Evolutionary conservation across 176 grass and related monocot species (phyloP).

Genomic region (Rhynchospora breviuscula): DNA sequence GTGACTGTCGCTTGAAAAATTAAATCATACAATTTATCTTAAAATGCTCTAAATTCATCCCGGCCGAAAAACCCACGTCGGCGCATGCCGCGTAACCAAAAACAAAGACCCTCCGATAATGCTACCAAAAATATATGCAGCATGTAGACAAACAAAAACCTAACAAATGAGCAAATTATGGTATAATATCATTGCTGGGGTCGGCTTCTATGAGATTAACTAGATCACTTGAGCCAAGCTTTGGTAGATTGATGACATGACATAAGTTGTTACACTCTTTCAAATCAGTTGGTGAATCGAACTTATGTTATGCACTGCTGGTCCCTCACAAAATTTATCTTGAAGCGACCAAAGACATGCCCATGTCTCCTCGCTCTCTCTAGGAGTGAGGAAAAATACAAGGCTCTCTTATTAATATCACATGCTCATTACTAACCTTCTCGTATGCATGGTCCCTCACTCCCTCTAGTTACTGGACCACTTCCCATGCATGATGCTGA

Average conservation of each 20-base stretch:
- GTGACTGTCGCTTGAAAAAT: too few relatives aligned
- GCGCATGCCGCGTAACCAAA: too few relatives aligned
- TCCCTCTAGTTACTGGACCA: conserved; percentile 30
- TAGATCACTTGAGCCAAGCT: neutral
- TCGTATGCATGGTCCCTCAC: conserved; percentile 13
- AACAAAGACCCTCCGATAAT: too few relatives aligned
- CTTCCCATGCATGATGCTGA: neutral
- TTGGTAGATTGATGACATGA: too few relatives aligned
- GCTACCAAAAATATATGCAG: too few relatives aligned
- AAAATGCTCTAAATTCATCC: too few relatives aligned
- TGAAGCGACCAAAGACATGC: conserved; percentile 15
- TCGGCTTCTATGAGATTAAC: neutral
- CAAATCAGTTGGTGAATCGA: neutral
- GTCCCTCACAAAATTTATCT: conserved; percentile 14
- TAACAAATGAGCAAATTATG: neutral
- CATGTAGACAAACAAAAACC: neutral
- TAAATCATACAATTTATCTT: too few relatives aligned
- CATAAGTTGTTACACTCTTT: neutral
- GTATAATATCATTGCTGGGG: neutral
- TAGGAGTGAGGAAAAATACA: conserved; percentile 11
- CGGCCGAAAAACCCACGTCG: too few relatives aligned
- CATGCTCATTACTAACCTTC: conserved; percentile 40
- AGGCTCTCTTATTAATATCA: conserved; percentile 43
- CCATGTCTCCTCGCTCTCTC: conserved; percentile 11
- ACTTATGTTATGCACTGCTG: neutral